These are phyloP conservation scores for Primulina huaijiensis DNA, from an alignment of 257 asterid genomes.

Conservation along the genomic window DNA sequence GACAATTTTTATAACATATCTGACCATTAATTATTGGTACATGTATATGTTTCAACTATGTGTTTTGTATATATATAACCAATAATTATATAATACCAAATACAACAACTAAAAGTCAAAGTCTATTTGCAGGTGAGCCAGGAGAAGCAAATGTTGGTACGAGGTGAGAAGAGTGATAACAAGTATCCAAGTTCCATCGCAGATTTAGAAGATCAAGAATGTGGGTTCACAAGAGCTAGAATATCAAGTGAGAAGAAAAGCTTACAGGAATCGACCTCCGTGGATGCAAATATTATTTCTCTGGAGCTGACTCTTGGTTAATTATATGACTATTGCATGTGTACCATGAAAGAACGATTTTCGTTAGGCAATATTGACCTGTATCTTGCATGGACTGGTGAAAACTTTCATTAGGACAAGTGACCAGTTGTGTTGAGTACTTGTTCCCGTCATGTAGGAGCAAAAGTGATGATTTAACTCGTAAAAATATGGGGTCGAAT, in stretches of 20 bases:
- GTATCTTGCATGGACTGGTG: background rate
- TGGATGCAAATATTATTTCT: conserved; percentile 32
- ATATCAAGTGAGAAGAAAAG: conserved; percentile 4
- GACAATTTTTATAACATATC: no score
- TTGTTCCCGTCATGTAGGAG: no score
- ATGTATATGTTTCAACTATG: background rate
- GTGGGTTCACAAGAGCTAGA: background rate
- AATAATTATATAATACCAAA: background rate
- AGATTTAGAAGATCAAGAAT: background rate
- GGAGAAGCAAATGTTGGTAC: background rate
- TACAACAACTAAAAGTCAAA: background rate
- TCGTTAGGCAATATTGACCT: background rate
- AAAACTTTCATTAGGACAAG: no score
- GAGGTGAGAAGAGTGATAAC: background rate
- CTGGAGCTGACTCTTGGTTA: conserved; percentile 61
- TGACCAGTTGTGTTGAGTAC: no score
- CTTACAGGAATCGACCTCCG: conserved; percentile 21
- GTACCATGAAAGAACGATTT: background rate
- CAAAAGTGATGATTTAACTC: no score
- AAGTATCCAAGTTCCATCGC: background rate
- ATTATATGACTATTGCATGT: background rate
- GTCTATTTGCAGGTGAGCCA: conserved; percentile 11
- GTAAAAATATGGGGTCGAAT: no score
- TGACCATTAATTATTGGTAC: no score
- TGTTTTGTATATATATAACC: background rate